Evolutionary conservation across 352 stramenopile genomes (phyloP).

Genomic region (Phytophthora crassamura): DNA sequence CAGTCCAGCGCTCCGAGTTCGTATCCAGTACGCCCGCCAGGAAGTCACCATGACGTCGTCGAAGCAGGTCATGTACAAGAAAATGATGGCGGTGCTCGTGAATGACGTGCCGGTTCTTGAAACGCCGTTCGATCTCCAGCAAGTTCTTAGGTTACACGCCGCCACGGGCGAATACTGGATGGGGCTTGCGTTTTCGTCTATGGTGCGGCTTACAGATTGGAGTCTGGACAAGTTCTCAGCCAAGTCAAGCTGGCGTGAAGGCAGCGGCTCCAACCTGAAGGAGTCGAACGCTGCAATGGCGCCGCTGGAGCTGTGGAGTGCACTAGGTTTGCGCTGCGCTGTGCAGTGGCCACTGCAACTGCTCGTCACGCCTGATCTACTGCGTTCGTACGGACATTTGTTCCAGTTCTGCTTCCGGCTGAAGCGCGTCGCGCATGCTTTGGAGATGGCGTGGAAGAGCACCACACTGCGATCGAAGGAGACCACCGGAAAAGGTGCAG

Average conservation of each 20-base stretch:
- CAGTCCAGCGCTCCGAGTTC: constrained; percentile 35
- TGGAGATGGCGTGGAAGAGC: constrained; percentile 75
- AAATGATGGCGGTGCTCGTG: constrained; percentile 48
- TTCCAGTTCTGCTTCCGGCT: constrained; percentile 86
- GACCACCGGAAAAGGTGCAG: constrained; percentile 11
- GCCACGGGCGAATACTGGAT: constrained; percentile 59
- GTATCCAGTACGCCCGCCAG: constrained; percentile 58
- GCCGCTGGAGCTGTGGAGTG: constrained; percentile 66
- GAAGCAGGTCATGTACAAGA: constrained; percentile 60
- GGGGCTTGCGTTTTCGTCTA: constrained; percentile 51
- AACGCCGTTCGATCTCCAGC: constrained; percentile 54
- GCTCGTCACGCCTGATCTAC: constrained; percentile 57
- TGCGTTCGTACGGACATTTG: constrained; percentile 70
- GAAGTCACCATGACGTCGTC: constrained; percentile 37
- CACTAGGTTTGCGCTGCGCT: constrained; percentile 54
- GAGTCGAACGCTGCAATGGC: constrained; percentile 47
- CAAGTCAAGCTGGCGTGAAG: constrained; percentile 38
- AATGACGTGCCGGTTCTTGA: constrained; percentile 59
- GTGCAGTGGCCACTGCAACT: constrained; percentile 75
- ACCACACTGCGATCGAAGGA: constrained; percentile 40
- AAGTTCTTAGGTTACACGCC: constrained; percentile 46
- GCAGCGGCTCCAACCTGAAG: constrained; percentile 27
- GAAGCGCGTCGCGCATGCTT: constrained; percentile 71
- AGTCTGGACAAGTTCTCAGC: constrained; percentile 61
- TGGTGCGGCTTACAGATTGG: constrained; percentile 53